Percentiles rank a stretch among this genome's conserved stretches.
These are phyloP conservation scores for Phytophthora ramorum DNA, from an alignment of 352 stramenopile genomes.

Conservation along the genomic window DNA sequence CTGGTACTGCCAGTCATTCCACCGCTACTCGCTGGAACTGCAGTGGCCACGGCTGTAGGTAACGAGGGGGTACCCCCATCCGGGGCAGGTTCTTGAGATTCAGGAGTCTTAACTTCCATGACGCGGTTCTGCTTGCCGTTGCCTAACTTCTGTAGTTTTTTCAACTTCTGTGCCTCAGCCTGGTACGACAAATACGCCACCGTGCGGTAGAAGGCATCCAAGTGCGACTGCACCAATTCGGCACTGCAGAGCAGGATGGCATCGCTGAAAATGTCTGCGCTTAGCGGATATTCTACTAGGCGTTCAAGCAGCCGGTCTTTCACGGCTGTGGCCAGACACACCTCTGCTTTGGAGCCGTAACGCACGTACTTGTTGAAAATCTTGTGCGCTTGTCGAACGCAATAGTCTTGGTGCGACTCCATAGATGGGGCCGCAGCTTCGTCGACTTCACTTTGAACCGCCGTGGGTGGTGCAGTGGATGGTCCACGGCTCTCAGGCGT, in stretches of 20 bases:
- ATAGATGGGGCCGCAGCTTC: conserved; percentile 13
- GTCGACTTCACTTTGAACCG: not conserved
- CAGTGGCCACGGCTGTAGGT: conserved; percentile 5
- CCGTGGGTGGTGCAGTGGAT: not conserved
- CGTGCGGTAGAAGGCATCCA: conserved; percentile 64
- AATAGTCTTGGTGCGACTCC: conserved; percentile 61
- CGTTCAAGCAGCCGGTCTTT: conserved; percentile 57
- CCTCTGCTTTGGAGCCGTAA: conserved; percentile 73
- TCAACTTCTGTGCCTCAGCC: conserved; percentile 21
- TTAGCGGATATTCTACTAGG: conserved; percentile 53
- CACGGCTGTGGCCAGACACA: conserved; percentile 51
- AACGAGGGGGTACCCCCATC: conserved; percentile 5
- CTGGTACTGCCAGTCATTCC: conserved; percentile 1
- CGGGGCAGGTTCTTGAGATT: conserved; percentile 1
- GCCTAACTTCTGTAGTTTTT: conserved; percentile 7
- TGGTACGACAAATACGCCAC: conserved; percentile 56
- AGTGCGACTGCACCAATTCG: conserved; percentile 66
- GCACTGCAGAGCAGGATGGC: conserved; percentile 64
- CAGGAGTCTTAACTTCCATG: conserved; percentile 10
- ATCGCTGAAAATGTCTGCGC: conserved; percentile 63
- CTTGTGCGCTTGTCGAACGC: conserved; percentile 67
- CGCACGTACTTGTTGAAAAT: conserved; percentile 85
- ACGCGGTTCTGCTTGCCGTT: conserved; percentile 20
- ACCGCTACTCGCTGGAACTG: conserved; percentile 5
- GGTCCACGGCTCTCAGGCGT: conserved; percentile 10